Percentiles rank a stretch among this genome's conserved stretches.
phyloP scores from a whole-genome alignment of 768 basidiomycete species.

The Coprinopsis sp. region DNA sequence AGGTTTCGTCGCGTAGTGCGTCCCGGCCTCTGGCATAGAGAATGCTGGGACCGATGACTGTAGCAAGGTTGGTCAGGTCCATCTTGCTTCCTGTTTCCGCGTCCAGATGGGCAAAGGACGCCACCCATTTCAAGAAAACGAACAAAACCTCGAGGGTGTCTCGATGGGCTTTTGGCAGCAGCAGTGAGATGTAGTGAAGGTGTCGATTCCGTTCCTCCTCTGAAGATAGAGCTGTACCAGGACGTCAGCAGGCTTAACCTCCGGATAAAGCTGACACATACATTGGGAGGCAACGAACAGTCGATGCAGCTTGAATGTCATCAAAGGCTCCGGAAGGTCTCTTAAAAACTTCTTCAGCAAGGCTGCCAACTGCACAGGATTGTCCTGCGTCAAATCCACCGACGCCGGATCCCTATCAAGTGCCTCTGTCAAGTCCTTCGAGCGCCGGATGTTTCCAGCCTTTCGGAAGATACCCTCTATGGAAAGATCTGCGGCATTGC shows the following conservation, averaged over 20 bases:
- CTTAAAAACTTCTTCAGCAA: conserved; percentile 96
- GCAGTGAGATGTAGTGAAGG: conserved; percentile 78
- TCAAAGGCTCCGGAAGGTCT: conserved; percentile 91
- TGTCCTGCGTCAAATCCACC: conserved; percentile 90
- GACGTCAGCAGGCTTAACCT: conserved; percentile 2
- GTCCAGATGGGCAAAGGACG: conserved; percentile 97
- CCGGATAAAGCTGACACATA: conserved; percentile 36
- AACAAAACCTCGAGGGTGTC: conserved; percentile 98
- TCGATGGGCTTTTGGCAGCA: conserved; percentile 89
- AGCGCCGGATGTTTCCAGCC: conserved; percentile 92
- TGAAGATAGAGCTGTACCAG: conserved; percentile 56
- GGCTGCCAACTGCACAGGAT: conserved; percentile 95
- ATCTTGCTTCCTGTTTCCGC: conserved; percentile 97
- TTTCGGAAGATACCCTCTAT: conserved; percentile 98
- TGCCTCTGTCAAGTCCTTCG: conserved; percentile 86
- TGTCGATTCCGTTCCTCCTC: conserved; percentile 73
- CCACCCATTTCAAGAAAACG: conserved; percentile 99
- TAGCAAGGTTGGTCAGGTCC: conserved; percentile 94
- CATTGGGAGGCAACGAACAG: conserved; percentile 85
- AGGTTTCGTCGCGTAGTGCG: conserved; percentile 89
- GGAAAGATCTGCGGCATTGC: conserved; percentile 76
- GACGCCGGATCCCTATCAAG: conserved; percentile 92
- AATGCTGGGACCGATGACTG: conserved; percentile 97
- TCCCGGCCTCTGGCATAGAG: conserved; percentile 85
- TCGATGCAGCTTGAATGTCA: conserved; percentile 91